A percentile compares a stretch with the other conserved stretches of the same genome.
Conservation (phyloP, 1,284 basidiomycete genomes). For the Ceratobasidium sp. region DNA sequence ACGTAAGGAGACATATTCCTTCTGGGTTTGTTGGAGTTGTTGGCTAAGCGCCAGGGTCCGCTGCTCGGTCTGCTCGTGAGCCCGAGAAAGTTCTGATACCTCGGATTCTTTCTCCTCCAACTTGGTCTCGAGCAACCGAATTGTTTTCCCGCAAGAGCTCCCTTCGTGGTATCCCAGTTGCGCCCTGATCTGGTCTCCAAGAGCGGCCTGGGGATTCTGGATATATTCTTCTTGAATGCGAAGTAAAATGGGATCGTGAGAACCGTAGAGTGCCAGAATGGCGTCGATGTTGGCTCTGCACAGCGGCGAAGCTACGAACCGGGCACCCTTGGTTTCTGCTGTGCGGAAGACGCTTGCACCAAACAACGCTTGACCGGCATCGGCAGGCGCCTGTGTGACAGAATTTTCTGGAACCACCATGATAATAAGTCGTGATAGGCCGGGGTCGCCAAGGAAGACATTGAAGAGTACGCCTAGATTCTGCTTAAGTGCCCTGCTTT, state of each 20-base stretch:
- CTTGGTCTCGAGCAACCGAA: background rate
- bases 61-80: background rate
- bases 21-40: background rate
- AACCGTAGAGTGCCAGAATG: background rate
- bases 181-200: background rate
- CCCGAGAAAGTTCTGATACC: background rate
- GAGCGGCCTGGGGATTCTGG: background rate
- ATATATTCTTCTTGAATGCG: slow-evolving; percentile 11
- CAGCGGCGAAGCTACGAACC: background rate
- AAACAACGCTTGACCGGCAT: background rate
- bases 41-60: background rate
- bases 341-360: background rate
- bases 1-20: slow-evolving; percentile 4
- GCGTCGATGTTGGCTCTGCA: background rate
- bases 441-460: slow-evolving; percentile 19
- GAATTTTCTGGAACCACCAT: background rate
- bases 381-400: background rate
- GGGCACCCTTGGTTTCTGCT: background rate
- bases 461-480: slow-evolving; percentile 5
- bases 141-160: background rate
- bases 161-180: slow-evolving; percentile 7
- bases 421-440: slow-evolving; percentile 27
- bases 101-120: background rate
- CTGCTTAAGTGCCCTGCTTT: slow-evolving; percentile 2
- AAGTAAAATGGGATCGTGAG: background rate